These are phyloP conservation scores for Trametes sp. DNA, from an alignment of 1,284 basidiomycete genomes.

Conservation along the genomic window DNA sequence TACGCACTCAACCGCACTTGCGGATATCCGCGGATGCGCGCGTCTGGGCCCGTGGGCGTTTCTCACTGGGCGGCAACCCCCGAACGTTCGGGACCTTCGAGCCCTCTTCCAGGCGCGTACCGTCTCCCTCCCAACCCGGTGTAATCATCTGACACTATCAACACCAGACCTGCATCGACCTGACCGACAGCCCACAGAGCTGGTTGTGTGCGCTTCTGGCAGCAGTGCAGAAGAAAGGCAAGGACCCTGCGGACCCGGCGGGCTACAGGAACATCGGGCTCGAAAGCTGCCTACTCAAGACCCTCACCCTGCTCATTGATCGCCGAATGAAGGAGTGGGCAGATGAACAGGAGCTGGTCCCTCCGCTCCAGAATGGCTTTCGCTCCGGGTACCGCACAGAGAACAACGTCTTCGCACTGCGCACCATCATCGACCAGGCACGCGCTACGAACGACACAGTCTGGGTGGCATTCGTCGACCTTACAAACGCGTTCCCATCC, in stretches of 20 bases:
- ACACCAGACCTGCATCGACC: too few species aligned
- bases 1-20: too few species aligned
- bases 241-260: slow-evolving; percentile 26
- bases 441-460: slow-evolving; percentile 24
- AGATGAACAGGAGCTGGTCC: slow-evolving; percentile 24
- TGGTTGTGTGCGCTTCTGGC: slow-evolving; percentile 37
- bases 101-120: slow-evolving; percentile 22
- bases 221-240: slow-evolving; percentile 37
- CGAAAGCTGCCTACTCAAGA: slow-evolving; percentile 42
- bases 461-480: slow-evolving; percentile 42
- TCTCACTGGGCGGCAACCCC: too few species aligned
- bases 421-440: slow-evolving; percentile 38
- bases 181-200: too few species aligned
- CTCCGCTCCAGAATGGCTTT: slow-evolving; percentile 39
- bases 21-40: too few species aligned
- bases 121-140: slow-evolving; percentile 21
- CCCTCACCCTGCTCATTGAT: slow-evolving; percentile 39
- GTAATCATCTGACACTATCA: slow-evolving; percentile 13
- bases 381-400: slow-evolving; percentile 29
- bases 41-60: too few species aligned
- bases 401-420: slow-evolving; percentile 39
- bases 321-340: slow-evolving; percentile 27
- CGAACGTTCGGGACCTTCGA: slow-evolving; percentile 15
- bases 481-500: slow-evolving; percentile 45
- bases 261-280: slow-evolving; percentile 43